Conservation (phyloP, 139 green algal genomes). For the Yamagishiella unicocca region DNA sequence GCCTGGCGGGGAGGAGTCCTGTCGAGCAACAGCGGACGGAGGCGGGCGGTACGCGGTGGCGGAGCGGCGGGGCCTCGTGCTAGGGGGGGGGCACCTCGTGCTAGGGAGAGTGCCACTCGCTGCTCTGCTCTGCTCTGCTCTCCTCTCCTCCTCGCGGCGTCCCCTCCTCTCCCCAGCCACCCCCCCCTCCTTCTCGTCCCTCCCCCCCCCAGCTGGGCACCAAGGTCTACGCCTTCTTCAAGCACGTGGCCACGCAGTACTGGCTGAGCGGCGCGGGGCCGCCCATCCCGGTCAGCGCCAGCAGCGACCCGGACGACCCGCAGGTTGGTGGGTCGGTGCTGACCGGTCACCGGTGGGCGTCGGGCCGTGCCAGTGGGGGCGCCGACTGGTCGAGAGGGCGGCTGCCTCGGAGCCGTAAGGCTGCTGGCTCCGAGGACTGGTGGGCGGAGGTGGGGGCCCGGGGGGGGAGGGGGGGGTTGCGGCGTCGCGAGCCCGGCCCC, state of each 20-base stretch:
- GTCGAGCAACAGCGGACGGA: too few relatives aligned
- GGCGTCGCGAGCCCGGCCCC: too few relatives aligned
- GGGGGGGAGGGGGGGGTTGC: too few relatives aligned
- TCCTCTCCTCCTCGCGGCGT: not conserved
- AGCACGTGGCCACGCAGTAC: slow-evolving; percentile 24
- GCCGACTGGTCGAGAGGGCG: not conserved
- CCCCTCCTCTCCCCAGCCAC: not conserved
- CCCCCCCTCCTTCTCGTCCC: too few relatives aligned
- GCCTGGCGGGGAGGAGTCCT: too few relatives aligned
- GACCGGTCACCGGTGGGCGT: not conserved
- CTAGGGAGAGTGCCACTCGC: not conserved
- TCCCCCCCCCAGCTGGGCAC: not conserved
- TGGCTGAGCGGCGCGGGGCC: slow-evolving; percentile 35
- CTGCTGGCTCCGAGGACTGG: not conserved
- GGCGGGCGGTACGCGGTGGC: too few relatives aligned
- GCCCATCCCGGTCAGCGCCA: slow-evolving; percentile 11
- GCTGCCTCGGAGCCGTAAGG: too few relatives aligned
- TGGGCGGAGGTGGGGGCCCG: not conserved
- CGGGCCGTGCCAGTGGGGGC: not conserved
- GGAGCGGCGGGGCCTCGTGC: too few relatives aligned
- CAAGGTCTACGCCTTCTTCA: slow-evolving; percentile 45
- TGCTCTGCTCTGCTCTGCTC: too few relatives aligned
- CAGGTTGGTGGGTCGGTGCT: not conserved
- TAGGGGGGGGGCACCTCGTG: too few relatives aligned
- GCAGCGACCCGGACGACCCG: slow-evolving; percentile 9